Conservation (phyloP, 148 eudicot genomes). For the Rhododendron mucronatum region DNA sequence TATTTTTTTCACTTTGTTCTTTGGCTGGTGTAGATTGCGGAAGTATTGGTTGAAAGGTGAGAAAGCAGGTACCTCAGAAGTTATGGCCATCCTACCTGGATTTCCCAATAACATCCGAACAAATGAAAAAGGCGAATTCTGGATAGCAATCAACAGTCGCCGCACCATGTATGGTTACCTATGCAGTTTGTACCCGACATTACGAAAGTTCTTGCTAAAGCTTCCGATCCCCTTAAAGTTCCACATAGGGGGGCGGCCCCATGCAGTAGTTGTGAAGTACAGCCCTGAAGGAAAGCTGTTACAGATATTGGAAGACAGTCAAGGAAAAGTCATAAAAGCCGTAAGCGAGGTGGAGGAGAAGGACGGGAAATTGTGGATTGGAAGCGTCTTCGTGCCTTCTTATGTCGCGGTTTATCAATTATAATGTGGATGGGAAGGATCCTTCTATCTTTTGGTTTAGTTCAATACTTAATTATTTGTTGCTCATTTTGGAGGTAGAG, state of each 20-base stretch:
- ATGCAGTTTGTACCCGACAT: slow-evolving; percentile 32
- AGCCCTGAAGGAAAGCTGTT: slow-evolving; percentile 68
- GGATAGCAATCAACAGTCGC: slow-evolving; percentile 84
- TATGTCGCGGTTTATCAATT: slow-evolving; percentile 71
- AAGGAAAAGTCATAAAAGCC: slow-evolving; percentile 78
- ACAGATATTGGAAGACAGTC: slow-evolving; percentile 63
- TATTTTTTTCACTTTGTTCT: not conserved
- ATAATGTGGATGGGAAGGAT: not conserved
- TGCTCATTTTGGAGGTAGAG: not conserved
- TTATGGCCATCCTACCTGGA: slow-evolving; percentile 79
- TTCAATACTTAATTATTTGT: not conserved
- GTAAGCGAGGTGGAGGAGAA: slow-evolving; percentile 87
- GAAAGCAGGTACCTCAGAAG: slow-evolving; percentile 74
- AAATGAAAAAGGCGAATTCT: slow-evolving; percentile 68
- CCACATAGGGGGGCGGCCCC: slow-evolving; percentile 55
- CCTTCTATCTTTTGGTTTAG: not conserved
- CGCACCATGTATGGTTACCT: slow-evolving; percentile 37
- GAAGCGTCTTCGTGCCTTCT: slow-evolving; percentile 79
- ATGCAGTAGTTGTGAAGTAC: slow-evolving; percentile 57
- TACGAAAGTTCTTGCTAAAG: slow-evolving; percentile 47
- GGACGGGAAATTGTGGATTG: slow-evolving; percentile 89
- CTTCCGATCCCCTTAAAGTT: slow-evolving; percentile 68
- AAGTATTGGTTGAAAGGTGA: slow-evolving; percentile 84
- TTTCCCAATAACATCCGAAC: slow-evolving; percentile 79
- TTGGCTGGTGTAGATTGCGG: slow-evolving; percentile 35